Evolutionary conservation across 2,329 filamentous ascomycete species (phyloP), one percentile per base, ranked within the genome.

Genomic region (Aspergillus aculeatinus): DNA sequence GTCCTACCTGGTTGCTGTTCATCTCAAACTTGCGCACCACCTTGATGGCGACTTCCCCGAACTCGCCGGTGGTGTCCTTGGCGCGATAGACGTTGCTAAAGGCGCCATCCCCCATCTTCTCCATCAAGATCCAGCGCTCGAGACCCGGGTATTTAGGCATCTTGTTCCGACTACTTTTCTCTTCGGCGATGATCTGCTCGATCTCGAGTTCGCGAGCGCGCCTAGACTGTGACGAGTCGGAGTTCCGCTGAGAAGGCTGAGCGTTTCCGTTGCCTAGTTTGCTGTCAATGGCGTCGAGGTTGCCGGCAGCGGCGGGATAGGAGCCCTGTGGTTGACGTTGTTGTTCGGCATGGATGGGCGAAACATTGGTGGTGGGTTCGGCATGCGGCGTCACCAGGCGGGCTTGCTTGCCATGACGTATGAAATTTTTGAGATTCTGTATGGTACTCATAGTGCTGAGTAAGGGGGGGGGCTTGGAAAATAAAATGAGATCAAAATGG

Each of bases 1-100:
- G 62, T 64, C 89, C 92, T 85, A 99, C 95, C 92, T 98, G 95
- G 82, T 89, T 92, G 67, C 89, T 93, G 80, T 96, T 98, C 91
- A 99, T 97, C 80, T 99, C 95, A 76, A 92, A 98, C 80, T 98
- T 98, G 73, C 95, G 90, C 65, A 99, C 95, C 55, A 99, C 95
- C 79, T 99, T 99, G 83, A 99, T 98, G 68, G 94, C 95, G 35
- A 95, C 92, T 74, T 98, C 89, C 66, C 86, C 87, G 64, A 85
- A 85, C 63, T 88, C 82, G 47, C 90, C 89, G 5, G 87, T 83
- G 50, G 77, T 83, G 75, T 99, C 95, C 67, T 84, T 85, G 42
- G 95, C 95, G 44, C 91, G 88, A 78, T 98, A 99, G 65, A 99
- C 95, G 72, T 98, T 98, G 82, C 94, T 98, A 83, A 99, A 99